Conservation (phyloP, 2,329 filamentous ascomycete genomes). For the Colletotrichum spaethianum region DNA sequence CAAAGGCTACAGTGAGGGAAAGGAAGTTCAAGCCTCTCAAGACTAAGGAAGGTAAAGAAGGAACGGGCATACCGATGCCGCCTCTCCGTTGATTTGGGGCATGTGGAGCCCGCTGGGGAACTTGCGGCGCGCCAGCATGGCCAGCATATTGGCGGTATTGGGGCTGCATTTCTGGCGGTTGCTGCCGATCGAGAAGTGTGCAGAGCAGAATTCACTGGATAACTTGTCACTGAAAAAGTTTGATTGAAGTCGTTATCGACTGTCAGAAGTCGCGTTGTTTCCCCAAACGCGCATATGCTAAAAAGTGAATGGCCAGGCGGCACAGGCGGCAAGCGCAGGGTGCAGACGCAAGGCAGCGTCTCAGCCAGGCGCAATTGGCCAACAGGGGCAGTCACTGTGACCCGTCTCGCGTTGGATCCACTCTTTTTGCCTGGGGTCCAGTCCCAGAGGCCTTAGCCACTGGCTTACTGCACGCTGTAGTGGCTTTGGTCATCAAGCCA, state of each 20-base stretch:
- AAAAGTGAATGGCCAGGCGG: slow-evolving; percentile 19
- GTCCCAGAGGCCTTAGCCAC: not conserved
- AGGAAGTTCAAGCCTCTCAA: slow-evolving; percentile 5
- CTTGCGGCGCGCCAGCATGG: slow-evolving; percentile 50
- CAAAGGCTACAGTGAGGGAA: not conserved
- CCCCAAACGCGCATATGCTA: slow-evolving; percentile 18
- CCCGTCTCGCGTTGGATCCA: not conserved
- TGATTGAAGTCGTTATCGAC: slow-evolving; percentile 43
- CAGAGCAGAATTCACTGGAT: not conserved
- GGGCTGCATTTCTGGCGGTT: slow-evolving; percentile 61
- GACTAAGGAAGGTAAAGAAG: slow-evolving; percentile 23
- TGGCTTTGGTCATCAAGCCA: not conserved
- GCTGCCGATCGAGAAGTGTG: slow-evolving; percentile 2
- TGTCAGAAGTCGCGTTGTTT: slow-evolving; percentile 19
- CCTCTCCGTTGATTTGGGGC: slow-evolving; percentile 64
- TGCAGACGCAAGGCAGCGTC: slow-evolving; percentile 11
- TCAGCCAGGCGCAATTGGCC: slow-evolving; percentile 4
- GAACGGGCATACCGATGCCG: slow-evolving; percentile 63
- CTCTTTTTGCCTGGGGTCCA: not conserved
- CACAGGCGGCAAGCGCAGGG: slow-evolving; percentile 17
- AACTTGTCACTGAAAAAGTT: slow-evolving; percentile 20
- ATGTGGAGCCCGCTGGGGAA: slow-evolving; percentile 65
- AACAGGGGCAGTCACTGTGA: not conserved
- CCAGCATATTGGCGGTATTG: slow-evolving; percentile 65
- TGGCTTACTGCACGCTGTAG: not conserved